Base-by-base conservation (phyloP, 768 basidiomycete genomes). In the Fomitopsis pulvina region DNA sequence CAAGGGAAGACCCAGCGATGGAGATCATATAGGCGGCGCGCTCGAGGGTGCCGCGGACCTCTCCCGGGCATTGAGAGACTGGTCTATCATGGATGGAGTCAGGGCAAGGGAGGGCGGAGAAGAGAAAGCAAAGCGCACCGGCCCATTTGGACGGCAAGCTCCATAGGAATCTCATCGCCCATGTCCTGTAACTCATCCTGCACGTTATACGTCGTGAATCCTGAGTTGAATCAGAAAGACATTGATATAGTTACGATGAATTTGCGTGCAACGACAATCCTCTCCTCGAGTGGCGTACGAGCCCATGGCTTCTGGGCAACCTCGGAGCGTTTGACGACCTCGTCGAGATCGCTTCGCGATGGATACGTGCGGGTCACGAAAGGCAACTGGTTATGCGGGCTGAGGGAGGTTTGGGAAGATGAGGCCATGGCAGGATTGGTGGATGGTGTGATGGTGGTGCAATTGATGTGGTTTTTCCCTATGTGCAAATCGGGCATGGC, bases 131-230 rank as follows among this genome's bases (percentile, higher is more conserved):
- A 41, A 14, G 34, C 81, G 56, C 52, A 91, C 91, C 92, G 73
- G 30, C 95, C 95, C 87, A 99, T 97, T 68, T 96, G 90, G 46
- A 83, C 57, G 0, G 92, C 83, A 46, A 97, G 71, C 58, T 97
- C 93, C 27, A 77, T 60, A 0, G 82, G 80, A 12, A 91, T 77
- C 26, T 87, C 79, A 16, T 86, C 78, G 7, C 67, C 67, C 53
- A 72, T 66, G 47, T 69, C 72, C 59, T 72, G 67, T 62, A 81
- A 79, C 60, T 76, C 78, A 32, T 71, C 68, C 77, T 78, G 46
- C 10, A 16, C 16, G 74, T 14, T 47, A 4, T 45, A 16, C 28
- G 45, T 28, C 27, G 30, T 9, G 21, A 37, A 21, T 51, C 22
- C 32, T 40, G 11, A 21, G 37, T 30, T 18, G 27, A 18, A 2